Conservation (phyloP, 106 monocot genomes). For the Dioscorea dumetorum region DNA sequence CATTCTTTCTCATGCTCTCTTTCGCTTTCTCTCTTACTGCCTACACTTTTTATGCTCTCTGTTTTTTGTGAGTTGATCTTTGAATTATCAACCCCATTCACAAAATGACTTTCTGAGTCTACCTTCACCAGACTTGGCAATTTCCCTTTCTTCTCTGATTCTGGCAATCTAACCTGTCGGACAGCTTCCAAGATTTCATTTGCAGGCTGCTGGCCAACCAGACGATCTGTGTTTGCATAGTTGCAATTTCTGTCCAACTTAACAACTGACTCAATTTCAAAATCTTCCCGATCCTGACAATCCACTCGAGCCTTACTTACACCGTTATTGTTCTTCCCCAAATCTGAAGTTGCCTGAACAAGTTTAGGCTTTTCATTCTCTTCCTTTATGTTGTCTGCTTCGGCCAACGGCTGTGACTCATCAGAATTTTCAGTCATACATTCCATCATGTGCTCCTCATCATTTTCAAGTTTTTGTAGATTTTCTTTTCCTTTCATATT, state of each 20-base stretch:
- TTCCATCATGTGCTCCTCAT: slow-evolving; percentile 10
- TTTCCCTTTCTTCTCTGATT: slow-evolving; percentile 1
- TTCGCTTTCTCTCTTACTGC: slow-evolving; percentile 16
- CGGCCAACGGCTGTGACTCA: not conserved
- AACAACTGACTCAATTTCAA: too few species aligned
- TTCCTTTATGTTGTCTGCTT: not conserved
- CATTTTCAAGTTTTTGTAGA: slow-evolving; percentile 10
- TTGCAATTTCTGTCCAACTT: not conserved
- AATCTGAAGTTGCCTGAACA: slow-evolving; percentile 5
- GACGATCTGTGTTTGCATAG: not conserved
- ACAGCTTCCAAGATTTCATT: slow-evolving; percentile 8
- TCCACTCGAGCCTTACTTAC: too few species aligned
- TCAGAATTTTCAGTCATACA: slow-evolving; percentile 1
- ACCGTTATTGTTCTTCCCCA: not conserved
- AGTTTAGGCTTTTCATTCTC: slow-evolving; percentile 8
- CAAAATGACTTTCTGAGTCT: too few species aligned
- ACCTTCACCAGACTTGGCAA: too few species aligned
- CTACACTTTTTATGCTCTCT: slow-evolving; percentile 21
- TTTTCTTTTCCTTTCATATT: slow-evolving; percentile 18
- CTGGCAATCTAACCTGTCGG: slow-evolving; percentile 8
- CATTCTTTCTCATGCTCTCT: slow-evolving; percentile 26
- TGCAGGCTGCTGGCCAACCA: slow-evolving; percentile 1
- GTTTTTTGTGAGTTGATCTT: not conserved
- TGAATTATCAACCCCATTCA: too few species aligned
- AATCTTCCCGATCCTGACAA: too few species aligned